A percentile compares a stretch with the other conserved stretches of the same genome.
These are phyloP conservation scores for Fusarium miscanthi DNA, from an alignment of 2,329 filamentous ascomycete species.

Conservation along the genomic window DNA sequence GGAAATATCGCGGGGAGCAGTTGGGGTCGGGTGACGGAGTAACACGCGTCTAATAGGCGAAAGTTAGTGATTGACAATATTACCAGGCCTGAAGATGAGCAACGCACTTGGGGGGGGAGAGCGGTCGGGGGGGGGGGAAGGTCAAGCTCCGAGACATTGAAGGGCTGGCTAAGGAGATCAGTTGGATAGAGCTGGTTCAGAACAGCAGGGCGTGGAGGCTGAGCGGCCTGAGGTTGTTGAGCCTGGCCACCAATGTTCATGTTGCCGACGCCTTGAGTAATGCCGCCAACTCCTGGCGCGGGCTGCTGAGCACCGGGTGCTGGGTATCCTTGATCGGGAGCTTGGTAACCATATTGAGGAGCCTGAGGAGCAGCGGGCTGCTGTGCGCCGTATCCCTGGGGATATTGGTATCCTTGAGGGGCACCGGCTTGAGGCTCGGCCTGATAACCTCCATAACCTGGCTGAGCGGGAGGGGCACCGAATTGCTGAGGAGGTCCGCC, in stretches of 20 bases:
- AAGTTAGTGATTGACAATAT: conserved; percentile 51
- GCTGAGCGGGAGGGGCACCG: conserved; percentile 58
- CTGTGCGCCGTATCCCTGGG: conserved; percentile 58
- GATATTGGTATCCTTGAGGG: conserved; percentile 56
- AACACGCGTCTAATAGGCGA: conserved; percentile 75
- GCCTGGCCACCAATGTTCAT: conserved; percentile 76
- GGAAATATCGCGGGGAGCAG: conserved; percentile 92
- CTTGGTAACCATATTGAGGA: conserved; percentile 71
- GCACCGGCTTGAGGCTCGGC: conserved; percentile 56
- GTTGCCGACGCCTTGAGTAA: conserved; percentile 86
- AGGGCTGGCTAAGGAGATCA: conserved; percentile 90
- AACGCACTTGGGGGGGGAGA: conserved; percentile 88
- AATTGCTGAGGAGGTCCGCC: conserved; percentile 55
- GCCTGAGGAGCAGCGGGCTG: conserved; percentile 53
- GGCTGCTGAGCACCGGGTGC: conserved; percentile 55
- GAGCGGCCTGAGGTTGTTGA: conserved; percentile 55
- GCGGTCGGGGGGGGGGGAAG: conserved; percentile 90
- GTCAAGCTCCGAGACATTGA: conserved; percentile 93
- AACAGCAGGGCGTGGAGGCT: conserved; percentile 57
- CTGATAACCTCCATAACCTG: conserved; percentile 70
- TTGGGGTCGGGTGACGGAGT: conserved; percentile 93
- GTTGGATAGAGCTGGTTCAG: conserved; percentile 93
- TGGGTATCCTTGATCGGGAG: conserved; percentile 74
- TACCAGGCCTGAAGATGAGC: neutral
- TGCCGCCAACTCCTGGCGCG: conserved; percentile 65